Evolutionary conservation across 306 rosid genomes (phyloP), one percentile per base, ranked within the genome.

Genomic region (Coriaria nepalensis): DNA sequence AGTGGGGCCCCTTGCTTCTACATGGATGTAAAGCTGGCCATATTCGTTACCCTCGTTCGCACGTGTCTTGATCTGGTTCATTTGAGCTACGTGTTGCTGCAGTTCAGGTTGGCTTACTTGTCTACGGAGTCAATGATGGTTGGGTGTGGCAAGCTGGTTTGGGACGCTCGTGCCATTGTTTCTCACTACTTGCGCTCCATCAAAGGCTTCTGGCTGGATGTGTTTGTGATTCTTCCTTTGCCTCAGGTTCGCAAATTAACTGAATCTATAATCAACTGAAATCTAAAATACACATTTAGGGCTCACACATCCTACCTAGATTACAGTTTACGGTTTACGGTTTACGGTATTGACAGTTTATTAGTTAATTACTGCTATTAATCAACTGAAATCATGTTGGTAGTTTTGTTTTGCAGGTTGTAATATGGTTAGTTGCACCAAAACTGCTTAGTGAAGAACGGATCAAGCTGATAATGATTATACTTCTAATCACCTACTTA

Each of bases 111-210:
- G 13, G 95, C 98, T 3, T 90, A 85, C 60, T 94, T 90, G 13
- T 90, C 98, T 9, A 66, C 72, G 12, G 98, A 90, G 55, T 81
- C 94, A 10, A 72, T 90, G 42, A 95, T 90, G 4, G 86, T 90
- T 5, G 98, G 98, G 6, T 90, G 98, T 41, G 98, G 98, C 57
- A 90, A 90, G 60, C 94, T 90, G 15, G 95, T 90, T 61, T 90
- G 98, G 98, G 94, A 90, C 65, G 47, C 92, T 38, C 83, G 83
- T 55, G 85, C 72, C 40, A 79, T 90, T 38, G 94, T 95, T 6
- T 57, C 70, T 6, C 94, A 90, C 49, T 85, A 85, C 32, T 45
- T 85, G 4, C 66, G 77, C 9, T 85, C 92, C 0, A 15, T 81
- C 11, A 79, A 72, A 20, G 94, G 95, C 5, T 90, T 90, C 68